Evolutionary conservation across 192 early-diverging fungal species (phyloP).

Genomic region (Gryganskiella cystojenkinii): DNA sequence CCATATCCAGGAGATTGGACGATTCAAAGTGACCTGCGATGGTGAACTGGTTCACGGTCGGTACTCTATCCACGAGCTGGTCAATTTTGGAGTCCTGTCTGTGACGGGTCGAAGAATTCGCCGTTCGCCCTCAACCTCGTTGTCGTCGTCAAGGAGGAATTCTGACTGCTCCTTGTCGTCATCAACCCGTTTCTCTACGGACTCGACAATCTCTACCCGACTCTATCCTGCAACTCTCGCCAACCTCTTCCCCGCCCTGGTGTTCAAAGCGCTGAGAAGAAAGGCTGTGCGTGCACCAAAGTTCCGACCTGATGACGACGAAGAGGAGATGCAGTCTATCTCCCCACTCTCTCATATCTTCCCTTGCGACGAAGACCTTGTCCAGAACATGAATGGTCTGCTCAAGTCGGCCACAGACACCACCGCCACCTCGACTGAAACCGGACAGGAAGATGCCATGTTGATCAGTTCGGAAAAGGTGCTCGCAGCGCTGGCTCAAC

Average conservation of each 20-base stretch:
- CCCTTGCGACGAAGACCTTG: not conserved
- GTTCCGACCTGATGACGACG: slow-evolving; percentile 34
- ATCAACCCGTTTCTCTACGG: not conserved
- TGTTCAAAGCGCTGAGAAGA: slow-evolving; percentile 35
- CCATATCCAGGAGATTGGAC: slow-evolving; percentile 46
- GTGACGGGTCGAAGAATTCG: slow-evolving; percentile 19
- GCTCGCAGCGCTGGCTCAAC: slow-evolving; percentile 12
- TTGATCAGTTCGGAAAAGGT: slow-evolving; percentile 22
- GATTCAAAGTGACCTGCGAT: slow-evolving; percentile 43
- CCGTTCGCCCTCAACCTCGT: not conserved
- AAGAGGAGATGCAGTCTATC: not conserved
- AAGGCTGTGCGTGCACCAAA: slow-evolving; percentile 29
- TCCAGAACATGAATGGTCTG: too few species aligned
- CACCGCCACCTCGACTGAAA: not conserved
- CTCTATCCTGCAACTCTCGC: slow-evolving; percentile 40
- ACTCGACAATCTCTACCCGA: not conserved
- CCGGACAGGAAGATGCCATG: slow-evolving; percentile 9
- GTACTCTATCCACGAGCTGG: slow-evolving; percentile 40
- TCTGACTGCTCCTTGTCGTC: not conserved
- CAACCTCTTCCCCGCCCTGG: slow-evolving; percentile 35
- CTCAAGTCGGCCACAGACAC: not conserved
- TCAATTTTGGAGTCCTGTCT: slow-evolving; percentile 31
- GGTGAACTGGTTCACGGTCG: slow-evolving; percentile 21
- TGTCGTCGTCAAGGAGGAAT: not conserved
- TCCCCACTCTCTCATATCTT: slow-evolving; percentile 1